A percentile compares a stretch with the other conserved stretches of the same genome.
Conservation (phyloP, 345 rosid species). For the Excoecaria agallocha region DNA sequence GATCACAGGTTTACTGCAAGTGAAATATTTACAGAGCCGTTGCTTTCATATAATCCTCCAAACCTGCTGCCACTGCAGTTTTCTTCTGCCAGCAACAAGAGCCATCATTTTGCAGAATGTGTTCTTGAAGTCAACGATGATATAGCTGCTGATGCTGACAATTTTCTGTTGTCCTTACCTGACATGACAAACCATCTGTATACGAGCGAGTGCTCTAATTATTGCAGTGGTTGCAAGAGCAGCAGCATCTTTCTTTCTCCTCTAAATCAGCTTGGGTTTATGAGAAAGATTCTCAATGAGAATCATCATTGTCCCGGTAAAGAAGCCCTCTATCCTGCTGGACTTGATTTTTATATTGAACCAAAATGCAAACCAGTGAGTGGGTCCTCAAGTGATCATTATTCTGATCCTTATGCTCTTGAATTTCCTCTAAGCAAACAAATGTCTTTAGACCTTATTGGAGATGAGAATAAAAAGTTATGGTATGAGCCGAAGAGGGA, state of each 20-base stretch:
- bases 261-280: conserved; percentile 20
- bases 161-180: conserved; percentile 24
- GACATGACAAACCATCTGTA: conserved; percentile 14
- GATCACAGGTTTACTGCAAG: conserved; percentile 29
- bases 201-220: conserved; percentile 25
- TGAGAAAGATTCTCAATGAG: conserved; percentile 18
- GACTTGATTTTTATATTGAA: conserved; percentile 22
- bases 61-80: conserved; percentile 23
- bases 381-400: conserved; percentile 12
- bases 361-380: conserved; percentile 26
- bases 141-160: conserved; percentile 19
- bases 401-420: conserved; percentile 13
- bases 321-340: conserved; percentile 17
- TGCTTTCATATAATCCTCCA: conserved; percentile 21
- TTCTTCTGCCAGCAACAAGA: conserved; percentile 21
- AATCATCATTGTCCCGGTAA: conserved; percentile 11
- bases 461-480: conserved; percentile 20
- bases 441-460: conserved; percentile 24
- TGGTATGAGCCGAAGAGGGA: conserved; percentile 22
- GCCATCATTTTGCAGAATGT: conserved; percentile 10
- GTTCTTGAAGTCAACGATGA: conserved; percentile 27
- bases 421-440: conserved; percentile 29
- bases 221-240: conserved; percentile 4
- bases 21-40: conserved; percentile 22
- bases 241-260: conserved; percentile 27